Evolutionary conservation across 441 rosid species (phyloP).

Genomic region (Populus hybrid): DNA sequence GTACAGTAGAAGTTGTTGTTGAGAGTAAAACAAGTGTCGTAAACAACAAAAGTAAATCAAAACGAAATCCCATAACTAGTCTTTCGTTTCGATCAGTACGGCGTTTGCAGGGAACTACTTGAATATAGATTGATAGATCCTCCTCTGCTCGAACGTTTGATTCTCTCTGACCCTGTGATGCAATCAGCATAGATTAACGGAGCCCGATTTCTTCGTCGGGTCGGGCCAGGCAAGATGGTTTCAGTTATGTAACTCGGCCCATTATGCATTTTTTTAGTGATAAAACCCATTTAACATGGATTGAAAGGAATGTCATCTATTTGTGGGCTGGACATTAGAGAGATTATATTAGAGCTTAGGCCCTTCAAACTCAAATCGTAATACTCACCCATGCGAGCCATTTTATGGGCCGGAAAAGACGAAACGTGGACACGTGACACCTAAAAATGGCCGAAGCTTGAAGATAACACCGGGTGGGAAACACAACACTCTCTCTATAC

Average conservation of each 20-base stretch:
- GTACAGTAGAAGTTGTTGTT: slow-evolving; percentile 34
- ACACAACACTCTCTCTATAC: not conserved
- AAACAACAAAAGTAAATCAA: slow-evolving; percentile 33
- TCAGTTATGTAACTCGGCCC: not conserved
- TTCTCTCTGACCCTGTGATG: not conserved
- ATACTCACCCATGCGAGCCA: not conserved
- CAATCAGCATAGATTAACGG: not conserved
- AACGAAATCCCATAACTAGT: slow-evolving; percentile 10
- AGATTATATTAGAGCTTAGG: not conserved
- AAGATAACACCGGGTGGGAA: slow-evolving; percentile 1
- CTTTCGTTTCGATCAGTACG: not conserved
- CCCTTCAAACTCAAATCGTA: not conserved
- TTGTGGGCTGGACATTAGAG: not conserved
- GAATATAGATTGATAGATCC: not conserved
- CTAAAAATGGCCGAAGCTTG: not conserved
- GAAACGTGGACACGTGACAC: not conserved
- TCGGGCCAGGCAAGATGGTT: not conserved
- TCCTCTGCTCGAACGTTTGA: not conserved
- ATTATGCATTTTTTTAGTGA: not conserved
- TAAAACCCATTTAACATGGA: too few species aligned
- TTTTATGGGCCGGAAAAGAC: not conserved
- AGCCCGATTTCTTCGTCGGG: not conserved
- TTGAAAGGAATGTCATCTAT: not conserved
- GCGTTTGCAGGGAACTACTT: not conserved
- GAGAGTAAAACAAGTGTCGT: slow-evolving; percentile 34